Base-by-base conservation (phyloP, 306 rosid genomes). In the Spatholobus suberectus region DNA sequence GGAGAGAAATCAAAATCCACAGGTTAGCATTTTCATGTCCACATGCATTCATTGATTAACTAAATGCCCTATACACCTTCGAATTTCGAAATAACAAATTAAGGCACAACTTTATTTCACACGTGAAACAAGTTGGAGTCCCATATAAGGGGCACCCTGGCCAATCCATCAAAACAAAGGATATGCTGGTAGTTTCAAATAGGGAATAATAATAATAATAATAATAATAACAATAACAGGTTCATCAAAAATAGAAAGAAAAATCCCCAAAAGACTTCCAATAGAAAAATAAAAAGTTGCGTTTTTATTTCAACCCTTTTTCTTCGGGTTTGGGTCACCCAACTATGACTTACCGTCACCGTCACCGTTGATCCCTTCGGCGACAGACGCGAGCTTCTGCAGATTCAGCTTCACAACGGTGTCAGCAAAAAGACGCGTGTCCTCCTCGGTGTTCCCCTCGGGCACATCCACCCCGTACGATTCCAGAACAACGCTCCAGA, bases 371-470 rank as follows among this genome's bases (percentile, higher is more conserved):
- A 77, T 67, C 15, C 86, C 89, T 86, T 94, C 93, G 43, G 93
- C 17, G 80, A 90, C 86, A 20, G 96, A 89, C 38, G 98, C 96
- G 46, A 94, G 97, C 89, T 90, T 94, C 87, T 94, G 97, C 47
- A 94, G 89, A 65, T 94, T 94, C 63, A 91, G 75, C 86, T 58
- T 91, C 34, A 94, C 98, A 6, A 94, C 97, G 0, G 98, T 94
- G 47, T 94, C 93, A 0, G 97, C 94, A 5, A 94, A 90, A 46
- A 94, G 88, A 52, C 94, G 92, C 62, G 98, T 90, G 81, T 94
- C 98, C 85, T 91, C 97, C 83, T 86, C 93, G n/a, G 97, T 90
- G 69, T 94, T 94, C 43, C 98, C 98, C 38, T 94, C 97, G 17
- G 98, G 98, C 70, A 91, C 89, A 73, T 91, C 98, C 17, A 91